Conservation (phyloP, 768 basidiomycete species). For the Suillus sp. region DNA sequence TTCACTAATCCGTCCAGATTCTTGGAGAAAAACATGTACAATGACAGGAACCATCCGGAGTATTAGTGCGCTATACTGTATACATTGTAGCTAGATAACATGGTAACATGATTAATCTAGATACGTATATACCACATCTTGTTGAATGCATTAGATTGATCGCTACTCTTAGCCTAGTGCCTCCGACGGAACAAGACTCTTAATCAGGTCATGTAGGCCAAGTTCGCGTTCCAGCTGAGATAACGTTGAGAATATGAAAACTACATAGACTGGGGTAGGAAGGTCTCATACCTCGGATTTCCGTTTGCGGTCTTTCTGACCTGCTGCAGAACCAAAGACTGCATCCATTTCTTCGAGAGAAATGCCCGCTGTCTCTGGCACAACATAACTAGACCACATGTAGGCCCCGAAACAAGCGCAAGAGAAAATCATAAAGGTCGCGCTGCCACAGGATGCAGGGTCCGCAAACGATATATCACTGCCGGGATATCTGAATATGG, state of each 20-base stretch:
- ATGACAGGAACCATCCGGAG: background rate
- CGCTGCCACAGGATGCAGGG: constrained; percentile 37
- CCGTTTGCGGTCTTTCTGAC: constrained; percentile 50
- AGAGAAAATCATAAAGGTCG: constrained; percentile 70
- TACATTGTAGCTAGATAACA: background rate
- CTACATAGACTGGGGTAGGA: background rate
- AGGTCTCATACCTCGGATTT: constrained; percentile 52
- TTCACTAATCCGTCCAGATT: background rate
- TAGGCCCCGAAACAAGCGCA: constrained; percentile 66
- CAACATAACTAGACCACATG: constrained; percentile 66
- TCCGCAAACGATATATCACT: constrained; percentile 1
- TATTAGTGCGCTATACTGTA: constrained; percentile 7
- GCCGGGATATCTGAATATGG: background rate
- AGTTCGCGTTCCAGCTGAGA: constrained; percentile 60
- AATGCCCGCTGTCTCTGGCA: constrained; percentile 79
- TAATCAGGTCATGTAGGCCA: constrained; percentile 50
- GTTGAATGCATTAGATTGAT: background rate
- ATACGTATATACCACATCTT: constrained; percentile 7
- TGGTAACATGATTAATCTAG: background rate
- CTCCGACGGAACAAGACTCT: constrained; percentile 31
- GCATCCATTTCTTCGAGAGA: constrained; percentile 77
- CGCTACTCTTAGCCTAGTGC: background rate
- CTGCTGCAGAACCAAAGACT: constrained; percentile 63
- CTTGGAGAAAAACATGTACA: background rate
- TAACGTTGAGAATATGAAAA: background rate